Conservation (phyloP, 2,329 filamentous ascomycete genomes). For the Penicillium polonicum region DNA sequence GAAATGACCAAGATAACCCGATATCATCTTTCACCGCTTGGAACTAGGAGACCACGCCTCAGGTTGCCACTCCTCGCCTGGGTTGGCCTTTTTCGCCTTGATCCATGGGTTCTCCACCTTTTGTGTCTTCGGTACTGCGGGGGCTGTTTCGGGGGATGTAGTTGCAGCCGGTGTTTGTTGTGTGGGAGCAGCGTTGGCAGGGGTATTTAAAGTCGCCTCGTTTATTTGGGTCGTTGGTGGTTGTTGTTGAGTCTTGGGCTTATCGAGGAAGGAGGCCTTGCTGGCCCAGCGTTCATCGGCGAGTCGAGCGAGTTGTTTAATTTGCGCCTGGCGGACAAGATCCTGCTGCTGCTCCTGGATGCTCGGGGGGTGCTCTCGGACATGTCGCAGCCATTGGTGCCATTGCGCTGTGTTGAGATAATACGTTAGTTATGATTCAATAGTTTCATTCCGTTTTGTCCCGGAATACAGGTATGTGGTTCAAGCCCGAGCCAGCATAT, state of each 20-base stretch:
- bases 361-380: slow-evolving; percentile 55
- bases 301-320: slow-evolving; percentile 58
- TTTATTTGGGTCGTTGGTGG: slow-evolving; percentile 46
- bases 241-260: slow-evolving; percentile 51
- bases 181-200: slow-evolving; percentile 32
- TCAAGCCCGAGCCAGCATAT: not conserved
- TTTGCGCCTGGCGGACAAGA: slow-evolving; percentile 54
- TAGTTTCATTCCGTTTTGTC: not conserved
- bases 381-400: slow-evolving; percentile 67
- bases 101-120: slow-evolving; percentile 57
- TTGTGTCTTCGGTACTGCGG: slow-evolving; percentile 12
- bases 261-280: slow-evolving; percentile 59
- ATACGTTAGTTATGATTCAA: slow-evolving; percentile 16
- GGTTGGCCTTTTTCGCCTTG: slow-evolving; percentile 50
- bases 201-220: slow-evolving; percentile 41
- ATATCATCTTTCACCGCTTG: slow-evolving; percentile 39
- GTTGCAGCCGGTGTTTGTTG: slow-evolving; percentile 1
- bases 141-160: not conserved
- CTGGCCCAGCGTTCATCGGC: slow-evolving; percentile 63
- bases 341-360: slow-evolving; percentile 61
- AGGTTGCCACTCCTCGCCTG: slow-evolving; percentile 68
- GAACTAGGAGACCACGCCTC: slow-evolving; percentile 58
- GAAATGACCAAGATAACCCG: not conserved
- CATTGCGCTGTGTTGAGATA: slow-evolving; percentile 54
- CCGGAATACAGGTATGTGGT: not conserved